phyloP scores from a whole-genome alignment of 208 protist genomes.

The Porcisia hertigi region DNA sequence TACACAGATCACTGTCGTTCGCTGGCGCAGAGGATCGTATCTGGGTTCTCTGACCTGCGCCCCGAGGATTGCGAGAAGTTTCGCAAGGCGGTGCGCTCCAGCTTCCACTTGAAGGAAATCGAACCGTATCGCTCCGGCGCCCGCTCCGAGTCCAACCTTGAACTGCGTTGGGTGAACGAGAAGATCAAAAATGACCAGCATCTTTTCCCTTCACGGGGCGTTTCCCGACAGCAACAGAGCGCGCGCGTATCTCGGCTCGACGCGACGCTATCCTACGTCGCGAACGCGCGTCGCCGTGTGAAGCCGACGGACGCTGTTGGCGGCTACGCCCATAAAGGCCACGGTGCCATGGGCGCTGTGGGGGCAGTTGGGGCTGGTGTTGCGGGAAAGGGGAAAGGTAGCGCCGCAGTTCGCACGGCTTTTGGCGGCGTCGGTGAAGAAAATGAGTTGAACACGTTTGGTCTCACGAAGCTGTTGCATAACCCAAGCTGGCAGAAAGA shows the following conservation, averaged over 20 bases:
- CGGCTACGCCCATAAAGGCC: not conserved
- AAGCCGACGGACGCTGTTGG: slow-evolving; percentile 4
- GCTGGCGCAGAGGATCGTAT: slow-evolving; percentile 26
- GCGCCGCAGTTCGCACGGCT: not conserved
- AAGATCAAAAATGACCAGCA: slow-evolving; percentile 60
- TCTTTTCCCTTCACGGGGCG: slow-evolving; percentile 41
- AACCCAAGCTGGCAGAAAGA: slow-evolving; percentile 60
- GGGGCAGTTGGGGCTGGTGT: not conserved
- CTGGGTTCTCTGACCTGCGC: slow-evolving; percentile 24
- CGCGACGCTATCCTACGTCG: slow-evolving; percentile 31
- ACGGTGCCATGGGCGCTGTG: not conserved
- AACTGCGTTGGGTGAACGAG: slow-evolving; percentile 41
- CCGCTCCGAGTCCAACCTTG: slow-evolving; percentile 42
- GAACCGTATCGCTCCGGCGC: slow-evolving; percentile 27
- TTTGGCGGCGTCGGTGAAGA: slow-evolving; percentile 11
- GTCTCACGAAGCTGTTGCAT: slow-evolving; percentile 42
- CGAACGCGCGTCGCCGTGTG: slow-evolving; percentile 23
- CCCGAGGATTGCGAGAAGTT: slow-evolving; percentile 40
- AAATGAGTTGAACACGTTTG: slow-evolving; percentile 46
- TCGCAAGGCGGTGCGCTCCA: slow-evolving; percentile 29
- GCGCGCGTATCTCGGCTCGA: slow-evolving; percentile 23
- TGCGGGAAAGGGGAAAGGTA: not conserved
- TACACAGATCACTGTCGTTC: slow-evolving; percentile 30
- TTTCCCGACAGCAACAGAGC: slow-evolving; percentile 19
- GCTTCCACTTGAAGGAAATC: slow-evolving; percentile 30